A percentile compares a stretch with the other conserved stretches of the same genome.
phyloP scores from a whole-genome alignment of 257 asterid species.

The Cinchona pubescens region DNA sequence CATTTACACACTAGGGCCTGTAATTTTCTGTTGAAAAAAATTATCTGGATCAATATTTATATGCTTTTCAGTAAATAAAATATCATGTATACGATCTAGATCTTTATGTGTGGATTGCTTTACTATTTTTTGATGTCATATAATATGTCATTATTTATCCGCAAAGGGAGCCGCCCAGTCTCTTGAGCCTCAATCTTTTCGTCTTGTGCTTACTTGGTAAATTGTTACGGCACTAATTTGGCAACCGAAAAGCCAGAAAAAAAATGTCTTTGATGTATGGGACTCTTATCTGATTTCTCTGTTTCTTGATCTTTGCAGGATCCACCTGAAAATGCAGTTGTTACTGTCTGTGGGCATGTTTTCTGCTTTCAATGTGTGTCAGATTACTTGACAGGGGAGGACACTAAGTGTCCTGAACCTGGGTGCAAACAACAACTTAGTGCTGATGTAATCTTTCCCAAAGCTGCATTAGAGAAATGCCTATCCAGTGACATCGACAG shows the following conservation, averaged over 20 bases:
- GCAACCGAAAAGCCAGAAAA: too few species aligned
- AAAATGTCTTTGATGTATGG: too few species aligned
- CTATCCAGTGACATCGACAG: slow-evolving; percentile 45
- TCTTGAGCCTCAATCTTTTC: too few species aligned
- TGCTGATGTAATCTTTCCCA: slow-evolving; percentile 72
- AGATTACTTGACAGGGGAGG: slow-evolving; percentile 80
- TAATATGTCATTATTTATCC: too few species aligned
- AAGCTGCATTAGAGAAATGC: slow-evolving; percentile 59
- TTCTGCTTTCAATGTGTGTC: slow-evolving; percentile 92
- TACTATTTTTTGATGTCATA: too few species aligned
- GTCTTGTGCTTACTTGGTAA: too few species aligned
- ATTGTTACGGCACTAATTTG: too few species aligned
- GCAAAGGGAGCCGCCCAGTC: too few species aligned
- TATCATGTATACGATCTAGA: background rate
- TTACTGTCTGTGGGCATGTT: slow-evolving; percentile 91
- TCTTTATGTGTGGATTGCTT: too few species aligned
- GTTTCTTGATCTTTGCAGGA: slow-evolving; percentile 50
- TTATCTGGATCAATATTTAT: background rate
- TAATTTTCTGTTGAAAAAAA: background rate
- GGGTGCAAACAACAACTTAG: slow-evolving; percentile 86
- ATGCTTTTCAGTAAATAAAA: background rate
- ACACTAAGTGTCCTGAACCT: slow-evolving; percentile 75
- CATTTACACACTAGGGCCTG: background rate
- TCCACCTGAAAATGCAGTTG: slow-evolving; percentile 97
- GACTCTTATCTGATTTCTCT: background rate